Evolutionary conservation across 805 yeast genomes (phyloP).

Genomic region (Teunomyces cretensis): DNA sequence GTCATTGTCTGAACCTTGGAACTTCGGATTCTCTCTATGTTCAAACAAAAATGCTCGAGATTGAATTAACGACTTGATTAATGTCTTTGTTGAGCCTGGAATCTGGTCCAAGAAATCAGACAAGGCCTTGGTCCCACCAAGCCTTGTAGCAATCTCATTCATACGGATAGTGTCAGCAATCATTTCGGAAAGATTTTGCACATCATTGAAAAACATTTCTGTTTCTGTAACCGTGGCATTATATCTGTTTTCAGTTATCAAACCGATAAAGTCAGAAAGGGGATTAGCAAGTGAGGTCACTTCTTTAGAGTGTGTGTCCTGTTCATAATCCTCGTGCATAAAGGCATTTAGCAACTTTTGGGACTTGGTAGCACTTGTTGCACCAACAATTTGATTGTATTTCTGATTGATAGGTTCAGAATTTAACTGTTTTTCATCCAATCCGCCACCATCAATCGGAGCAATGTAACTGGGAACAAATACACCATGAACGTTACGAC

Average conservation of each 20-base stretch:
- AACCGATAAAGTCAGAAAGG: background rate
- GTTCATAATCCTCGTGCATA: constrained; percentile 13
- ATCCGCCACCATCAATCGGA: constrained; percentile 13
- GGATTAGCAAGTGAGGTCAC: background rate
- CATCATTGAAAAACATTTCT: constrained; percentile 9
- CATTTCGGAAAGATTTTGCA: constrained; percentile 22
- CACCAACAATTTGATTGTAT: constrained; percentile 4
- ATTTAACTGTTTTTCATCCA: background rate
- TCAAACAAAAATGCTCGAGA: constrained; percentile 18
- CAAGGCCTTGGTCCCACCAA: constrained; percentile 33
- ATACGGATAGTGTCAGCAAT: constrained; percentile 54
- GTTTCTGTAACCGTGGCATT: constrained; percentile 11
- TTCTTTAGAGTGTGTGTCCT: background rate
- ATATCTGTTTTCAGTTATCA: constrained; percentile 5
- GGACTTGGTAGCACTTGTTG: constrained; percentile 4
- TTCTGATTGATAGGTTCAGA: constrained; percentile 19
- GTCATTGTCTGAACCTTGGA: constrained; percentile 10
- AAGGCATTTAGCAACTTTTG: constrained; percentile 1
- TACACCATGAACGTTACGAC: constrained; percentile 44
- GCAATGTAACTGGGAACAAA: constrained; percentile 45
- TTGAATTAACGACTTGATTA: constrained; percentile 46
- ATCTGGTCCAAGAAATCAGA: constrained; percentile 23
- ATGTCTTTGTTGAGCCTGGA: constrained; percentile 27
- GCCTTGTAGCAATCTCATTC: constrained; percentile 58
- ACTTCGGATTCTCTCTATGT: constrained; percentile 7